These are phyloP conservation scores for Mycena metata DNA, from an alignment of 768 basidiomycete species.

Conservation along the genomic window DNA sequence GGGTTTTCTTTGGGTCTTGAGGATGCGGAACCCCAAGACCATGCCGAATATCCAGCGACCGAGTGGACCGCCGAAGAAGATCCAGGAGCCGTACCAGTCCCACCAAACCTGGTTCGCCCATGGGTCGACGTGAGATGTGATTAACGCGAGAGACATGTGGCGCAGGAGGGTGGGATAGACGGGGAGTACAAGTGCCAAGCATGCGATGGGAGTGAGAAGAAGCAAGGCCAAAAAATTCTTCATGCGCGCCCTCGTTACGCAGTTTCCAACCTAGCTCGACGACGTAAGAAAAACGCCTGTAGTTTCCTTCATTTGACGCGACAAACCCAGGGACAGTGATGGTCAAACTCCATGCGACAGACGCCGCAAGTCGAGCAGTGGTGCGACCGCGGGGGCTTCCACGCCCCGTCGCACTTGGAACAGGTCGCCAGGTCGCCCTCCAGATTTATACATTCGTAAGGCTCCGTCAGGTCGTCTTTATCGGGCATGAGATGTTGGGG, in stretches of 20 bases:
- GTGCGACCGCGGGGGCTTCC: constrained; percentile 60
- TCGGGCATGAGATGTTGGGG: constrained; percentile 50
- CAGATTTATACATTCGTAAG: constrained; percentile 54
- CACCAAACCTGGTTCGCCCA: constrained; percentile 55
- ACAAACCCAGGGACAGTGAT: constrained; percentile 62
- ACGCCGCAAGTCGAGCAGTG: constrained; percentile 62
- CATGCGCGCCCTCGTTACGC: constrained; percentile 54
- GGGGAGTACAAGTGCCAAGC: constrained; percentile 47
- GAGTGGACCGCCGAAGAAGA: constrained; percentile 57
- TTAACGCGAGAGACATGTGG: constrained; percentile 48
- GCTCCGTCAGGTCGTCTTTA: constrained; percentile 47
- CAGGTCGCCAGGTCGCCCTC: constrained; percentile 53
- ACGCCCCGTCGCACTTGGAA: constrained; percentile 52
- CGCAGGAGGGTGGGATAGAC: constrained; percentile 42
- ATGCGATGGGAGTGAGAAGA: constrained; percentile 48
- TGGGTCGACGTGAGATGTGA: constrained; percentile 45
- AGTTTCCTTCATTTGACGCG: too few species aligned
- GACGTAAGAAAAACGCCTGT: not conserved
- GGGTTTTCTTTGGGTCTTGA: constrained; percentile 40
- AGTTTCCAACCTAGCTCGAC: constrained; percentile 55
- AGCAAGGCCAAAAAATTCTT: constrained; percentile 54
- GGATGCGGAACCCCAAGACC: constrained; percentile 50
- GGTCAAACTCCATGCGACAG: constrained; percentile 60
- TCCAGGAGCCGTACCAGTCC: constrained; percentile 60
- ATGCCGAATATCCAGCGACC: constrained; percentile 58